These are phyloP conservation scores for Diaporthe humulicola DNA, from an alignment of 2,329 filamentous ascomycete species.

Conservation along the genomic window DNA sequence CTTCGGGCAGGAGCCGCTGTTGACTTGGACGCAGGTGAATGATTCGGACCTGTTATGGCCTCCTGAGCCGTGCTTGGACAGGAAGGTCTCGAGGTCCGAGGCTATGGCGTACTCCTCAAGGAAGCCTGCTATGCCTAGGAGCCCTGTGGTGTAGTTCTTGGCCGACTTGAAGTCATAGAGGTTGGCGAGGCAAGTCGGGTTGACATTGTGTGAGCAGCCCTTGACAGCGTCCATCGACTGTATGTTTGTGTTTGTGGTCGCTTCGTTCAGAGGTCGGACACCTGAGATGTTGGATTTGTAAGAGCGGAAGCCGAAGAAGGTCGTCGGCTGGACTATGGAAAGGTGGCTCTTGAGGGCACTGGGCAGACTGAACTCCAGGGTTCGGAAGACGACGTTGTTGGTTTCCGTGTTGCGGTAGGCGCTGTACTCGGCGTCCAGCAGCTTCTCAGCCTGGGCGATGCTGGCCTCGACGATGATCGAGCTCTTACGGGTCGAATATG, in stretches of 20 bases:
- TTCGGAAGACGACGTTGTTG: constrained; percentile 38
- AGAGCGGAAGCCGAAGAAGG: constrained; percentile 39
- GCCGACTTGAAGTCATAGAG: constrained; percentile 61
- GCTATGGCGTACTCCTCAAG: constrained; percentile 47
- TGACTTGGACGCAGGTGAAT: constrained; percentile 65
- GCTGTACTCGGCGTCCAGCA: constrained; percentile 48
- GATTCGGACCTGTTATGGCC: constrained; percentile 32
- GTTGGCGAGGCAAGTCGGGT: constrained; percentile 58
- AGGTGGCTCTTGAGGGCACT: constrained; percentile 32
- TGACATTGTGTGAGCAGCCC: constrained; percentile 50
- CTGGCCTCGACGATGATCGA: constrained; percentile 58
- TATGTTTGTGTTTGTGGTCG: background rate
- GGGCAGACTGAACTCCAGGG: constrained; percentile 38
- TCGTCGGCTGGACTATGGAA: constrained; percentile 39
- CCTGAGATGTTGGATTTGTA: constrained; percentile 34
- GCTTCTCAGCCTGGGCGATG: constrained; percentile 52
- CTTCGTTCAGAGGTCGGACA: constrained; percentile 23
- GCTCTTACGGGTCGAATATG: constrained; percentile 51
- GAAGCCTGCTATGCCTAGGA: constrained; percentile 37
- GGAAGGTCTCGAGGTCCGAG: constrained; percentile 50
- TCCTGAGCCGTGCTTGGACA: constrained; percentile 23
- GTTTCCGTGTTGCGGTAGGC: constrained; percentile 45
- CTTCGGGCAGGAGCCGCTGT: constrained; percentile 51
- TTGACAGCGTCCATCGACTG: constrained; percentile 36
- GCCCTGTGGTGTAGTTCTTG: constrained; percentile 45